Evolutionary conservation across 2,329 filamentous ascomycete species (phyloP).

Genomic region (Aspergillus carbonarius): DNA sequence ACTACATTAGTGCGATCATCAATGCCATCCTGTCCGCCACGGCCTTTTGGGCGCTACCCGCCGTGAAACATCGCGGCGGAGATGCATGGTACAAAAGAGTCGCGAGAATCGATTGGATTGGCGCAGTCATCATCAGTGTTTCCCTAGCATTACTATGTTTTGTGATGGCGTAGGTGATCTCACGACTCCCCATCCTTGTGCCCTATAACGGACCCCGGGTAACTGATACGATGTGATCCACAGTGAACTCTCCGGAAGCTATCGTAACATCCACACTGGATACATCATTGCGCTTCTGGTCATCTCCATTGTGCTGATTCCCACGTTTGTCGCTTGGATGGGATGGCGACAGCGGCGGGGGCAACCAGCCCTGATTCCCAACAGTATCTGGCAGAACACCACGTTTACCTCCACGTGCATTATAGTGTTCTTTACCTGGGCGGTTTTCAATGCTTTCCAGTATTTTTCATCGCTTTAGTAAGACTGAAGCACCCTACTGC

Average conservation of each 20-base stretch:
- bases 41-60: neutral
- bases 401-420: conserved; percentile 58
- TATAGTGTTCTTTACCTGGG: conserved; percentile 49
- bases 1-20: neutral
- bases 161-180: conserved; percentile 36
- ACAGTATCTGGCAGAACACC: conserved; percentile 60
- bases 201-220: neutral
- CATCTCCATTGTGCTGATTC: conserved; percentile 45
- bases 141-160: conserved; percentile 18
- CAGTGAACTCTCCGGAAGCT: conserved; percentile 9
- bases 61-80: conserved; percentile 24
- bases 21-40: neutral
- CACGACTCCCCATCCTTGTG: neutral
- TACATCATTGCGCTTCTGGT: conserved; percentile 49
- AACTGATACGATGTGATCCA: conserved; percentile 20
- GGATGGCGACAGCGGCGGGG: conserved; percentile 47
- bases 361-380: conserved; percentile 60
- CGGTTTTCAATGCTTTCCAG: conserved; percentile 50
- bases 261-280: conserved; percentile 22
- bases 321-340: conserved; percentile 57
- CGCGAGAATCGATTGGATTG: conserved; percentile 40
- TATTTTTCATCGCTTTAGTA: conserved; percentile 12
- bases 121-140: neutral
- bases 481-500: neutral
- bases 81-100: conserved; percentile 47